These are phyloP conservation scores for Saccharomycodes ludwigii DNA, from an alignment of 805 yeast species.

Conservation along the genomic window DNA sequence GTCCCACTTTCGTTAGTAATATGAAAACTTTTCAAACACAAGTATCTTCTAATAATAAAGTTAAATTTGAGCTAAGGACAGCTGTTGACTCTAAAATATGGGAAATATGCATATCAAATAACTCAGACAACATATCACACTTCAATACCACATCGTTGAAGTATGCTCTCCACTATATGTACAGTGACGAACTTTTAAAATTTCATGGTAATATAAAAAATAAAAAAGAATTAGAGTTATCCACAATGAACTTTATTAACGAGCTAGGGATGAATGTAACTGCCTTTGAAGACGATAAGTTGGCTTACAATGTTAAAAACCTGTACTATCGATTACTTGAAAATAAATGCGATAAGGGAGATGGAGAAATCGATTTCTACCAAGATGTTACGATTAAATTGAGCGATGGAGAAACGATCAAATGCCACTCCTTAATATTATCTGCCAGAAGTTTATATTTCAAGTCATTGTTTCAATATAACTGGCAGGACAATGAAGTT, in stretches of 20 bases:
- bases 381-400: slow-evolving; percentile 35
- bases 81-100: slow-evolving; percentile 1
- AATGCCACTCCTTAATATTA: slow-evolving; percentile 42
- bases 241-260: slow-evolving; percentile 3
- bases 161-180: slow-evolving; percentile 13
- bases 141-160: slow-evolving; percentile 1
- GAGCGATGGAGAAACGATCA: slow-evolving; percentile 30
- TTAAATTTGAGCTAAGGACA: slow-evolving; percentile 2
- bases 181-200: slow-evolving; percentile 13
- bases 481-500: slow-evolving; percentile 33
- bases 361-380: background rate
- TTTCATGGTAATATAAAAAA: background rate
- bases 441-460: slow-evolving; percentile 49
- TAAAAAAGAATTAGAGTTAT: background rate
- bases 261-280: slow-evolving; percentile 3
- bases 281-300: slow-evolving; percentile 3
- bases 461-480: slow-evolving; percentile 38
- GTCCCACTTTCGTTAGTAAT: slow-evolving; percentile 6
- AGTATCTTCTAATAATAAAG: slow-evolving; percentile 4
- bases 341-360: slow-evolving; percentile 1
- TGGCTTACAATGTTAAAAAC: slow-evolving; percentile 1
- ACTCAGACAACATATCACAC: slow-evolving; percentile 1
- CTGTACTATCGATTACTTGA: background rate
- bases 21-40: slow-evolving; percentile 4
- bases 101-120: slow-evolving; percentile 6